Evolutionary conservation across 805 yeast genomes (phyloP), one percentile per base, ranked within the genome.

Genomic region (Myxozyma kluyveri): DNA sequence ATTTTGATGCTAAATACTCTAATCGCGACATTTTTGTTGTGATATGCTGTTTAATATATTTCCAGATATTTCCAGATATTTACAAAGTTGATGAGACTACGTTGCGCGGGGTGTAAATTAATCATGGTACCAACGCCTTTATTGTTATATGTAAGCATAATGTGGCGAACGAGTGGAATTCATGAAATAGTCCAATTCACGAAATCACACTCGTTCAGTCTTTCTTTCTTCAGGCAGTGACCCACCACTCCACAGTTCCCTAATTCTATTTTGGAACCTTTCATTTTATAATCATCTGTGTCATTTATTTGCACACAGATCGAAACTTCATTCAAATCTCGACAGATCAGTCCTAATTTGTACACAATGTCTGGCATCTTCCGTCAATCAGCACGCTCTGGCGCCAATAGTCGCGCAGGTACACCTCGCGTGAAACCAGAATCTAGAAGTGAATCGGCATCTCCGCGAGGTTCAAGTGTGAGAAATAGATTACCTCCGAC

Each of bases 1-100:
- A 79, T 33, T 73, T 73, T 56, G 74, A 71, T 5, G 74, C 67
- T 37, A 79, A 64, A 54, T 78, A 78, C 45, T 73, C 77, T 39
- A 77, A 71, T 29, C 78, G 61, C 1, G 79, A 74, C 79, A 75
- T 75, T 14, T 14, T 9, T 29, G 9, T 14, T 29, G 9, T 29
- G 12, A 9, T 36, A 7, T 9, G 12, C 33, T 29, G 33, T 29
- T 9, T 9, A 9, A 29, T 29, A 9, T 14, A 29, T 14, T 29
- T 29, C 12, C 33, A 9, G 12, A 29, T 14, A 14, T 9, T 9
- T 29, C 9, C 12, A n/a, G n/a, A n/a, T n/a, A n/a, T n/a, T n/a
- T n/a, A n/a, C n/a, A n/a, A n/a, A n/a, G n/a, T n/a, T n/a, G n/a
- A n/a, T n/a, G n/a, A n/a, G n/a, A n/a, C n/a, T n/a, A n/a, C n/a